Conservation (phyloP, 352 stramenopile species). For the Phytopythium ostracodes region DNA sequence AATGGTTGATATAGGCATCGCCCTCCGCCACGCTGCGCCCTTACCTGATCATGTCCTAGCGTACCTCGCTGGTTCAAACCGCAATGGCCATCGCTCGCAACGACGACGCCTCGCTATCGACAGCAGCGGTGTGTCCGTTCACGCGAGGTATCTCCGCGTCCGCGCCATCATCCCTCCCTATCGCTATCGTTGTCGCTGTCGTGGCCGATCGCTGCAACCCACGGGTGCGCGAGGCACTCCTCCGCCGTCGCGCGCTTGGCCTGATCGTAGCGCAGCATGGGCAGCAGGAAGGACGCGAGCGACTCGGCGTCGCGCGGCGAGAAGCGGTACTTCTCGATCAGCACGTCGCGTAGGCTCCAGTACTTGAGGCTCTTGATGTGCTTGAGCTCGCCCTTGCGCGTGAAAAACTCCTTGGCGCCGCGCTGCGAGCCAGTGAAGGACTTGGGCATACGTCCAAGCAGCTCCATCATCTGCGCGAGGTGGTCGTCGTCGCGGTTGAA, state of each 20-base stretch:
- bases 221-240: conserved; percentile 94
- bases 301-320: conserved; percentile 74
- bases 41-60: background rate
- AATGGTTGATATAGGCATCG: background rate
- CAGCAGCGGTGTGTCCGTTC: background rate
- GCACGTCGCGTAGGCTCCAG: conserved; percentile 95
- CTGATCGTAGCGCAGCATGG: conserved; percentile 90
- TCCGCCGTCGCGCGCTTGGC: conserved; percentile 88
- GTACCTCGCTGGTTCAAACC: background rate
- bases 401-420: conserved; percentile 97
- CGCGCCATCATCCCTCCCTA: background rate
- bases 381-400: conserved; percentile 95
- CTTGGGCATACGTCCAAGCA: conserved; percentile 97
- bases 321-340: conserved; percentile 98
- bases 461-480: conserved; percentile 98
- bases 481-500: conserved; percentile 95
- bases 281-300: conserved; percentile 93
- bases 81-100: background rate
- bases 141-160: background rate
- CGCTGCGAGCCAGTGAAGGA: conserved; percentile 64
- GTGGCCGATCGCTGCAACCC: conserved; percentile 54
- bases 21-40: background rate
- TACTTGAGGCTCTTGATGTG: conserved; percentile 98
- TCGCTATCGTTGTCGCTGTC: conserved; percentile 12
- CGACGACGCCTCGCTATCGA: background rate